Percentiles rank a stretch among this genome's conserved stretches.
Evolutionary conservation across 2,329 filamentous ascomycete species (phyloP).

Genomic region (Acephala macrosclerotiorum): DNA sequence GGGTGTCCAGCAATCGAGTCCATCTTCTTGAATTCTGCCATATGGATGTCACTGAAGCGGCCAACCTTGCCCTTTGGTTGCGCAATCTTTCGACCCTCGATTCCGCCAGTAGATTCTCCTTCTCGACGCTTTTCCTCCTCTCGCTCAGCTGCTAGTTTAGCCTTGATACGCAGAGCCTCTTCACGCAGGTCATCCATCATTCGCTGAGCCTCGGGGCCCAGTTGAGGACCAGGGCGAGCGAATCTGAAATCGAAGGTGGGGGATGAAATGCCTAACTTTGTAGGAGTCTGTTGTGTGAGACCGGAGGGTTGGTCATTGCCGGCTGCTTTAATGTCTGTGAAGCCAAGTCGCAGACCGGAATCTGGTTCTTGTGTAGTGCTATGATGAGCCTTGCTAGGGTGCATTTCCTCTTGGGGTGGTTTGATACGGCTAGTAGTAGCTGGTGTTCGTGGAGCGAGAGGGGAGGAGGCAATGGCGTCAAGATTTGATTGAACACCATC

Average conservation of each 20-base stretch:
- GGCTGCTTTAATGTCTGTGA: constrained; percentile 68
- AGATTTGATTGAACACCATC: constrained; percentile 31
- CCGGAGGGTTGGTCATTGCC: constrained; percentile 50
- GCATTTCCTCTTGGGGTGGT: constrained; percentile 84
- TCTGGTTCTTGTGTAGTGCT: constrained; percentile 79
- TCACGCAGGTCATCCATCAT: constrained; percentile 74
- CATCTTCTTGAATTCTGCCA: constrained; percentile 95
- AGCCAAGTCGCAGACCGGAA: constrained; percentile 82
- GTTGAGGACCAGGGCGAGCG: constrained; percentile 58
- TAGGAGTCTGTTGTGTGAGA: constrained; percentile 66
- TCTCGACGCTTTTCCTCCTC: constrained; percentile 61
- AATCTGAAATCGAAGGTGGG: constrained; percentile 73
- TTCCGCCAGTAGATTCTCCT: constrained; percentile 45
- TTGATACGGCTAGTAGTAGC: constrained; percentile 70
- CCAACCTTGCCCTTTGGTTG: constrained; percentile 78
- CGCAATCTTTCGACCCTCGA: constrained; percentile 73
- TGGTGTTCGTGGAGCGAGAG: constrained; percentile 58
- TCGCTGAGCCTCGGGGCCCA: constrained; percentile 67
- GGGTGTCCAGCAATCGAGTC: constrained; percentile 90
- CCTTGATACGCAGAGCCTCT: constrained; percentile 75
- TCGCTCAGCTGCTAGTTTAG: constrained; percentile 68
- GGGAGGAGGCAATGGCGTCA: constrained; percentile 37
- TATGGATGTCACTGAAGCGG: constrained; percentile 85
- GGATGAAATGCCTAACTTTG: constrained; percentile 61
- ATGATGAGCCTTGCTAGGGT: constrained; percentile 82